Evolutionary conservation across 2,329 filamentous ascomycete species (phyloP), one percentile per base, ranked within the genome.

Genomic region (Sporothrix inflata): DNA sequence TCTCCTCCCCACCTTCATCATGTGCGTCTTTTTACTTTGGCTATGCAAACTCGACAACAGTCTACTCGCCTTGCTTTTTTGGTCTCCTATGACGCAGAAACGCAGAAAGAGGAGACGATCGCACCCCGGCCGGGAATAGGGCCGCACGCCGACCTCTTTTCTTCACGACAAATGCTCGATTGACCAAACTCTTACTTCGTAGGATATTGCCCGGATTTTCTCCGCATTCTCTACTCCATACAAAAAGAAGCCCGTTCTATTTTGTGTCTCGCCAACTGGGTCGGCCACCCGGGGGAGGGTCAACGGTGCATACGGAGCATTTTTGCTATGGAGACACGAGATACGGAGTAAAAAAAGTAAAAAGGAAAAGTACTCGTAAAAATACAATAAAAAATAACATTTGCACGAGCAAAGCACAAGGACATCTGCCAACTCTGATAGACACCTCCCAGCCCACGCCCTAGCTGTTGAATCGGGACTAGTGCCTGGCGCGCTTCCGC

Each of bases 211-310:
- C 45, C 8, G 21, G 45, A 11, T 30, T 14, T 47, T 66, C 61
- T 66, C 61, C 61, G 61, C 61, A 49, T 63, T 63, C 24, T 45
- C 61, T 49, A 7, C 27, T 21, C 51, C 51, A 27, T 55, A 11
- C 19, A 8, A 42, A 61, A 63, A 61, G 34, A 61, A 42, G 60
- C 34, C 60, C 9, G 60, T 24, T 45, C 45, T 27, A 21, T 16
- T 8, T 63, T 8, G n/a, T 63, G 30, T 6, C 19, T 40, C 57
- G 34, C 40, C 57, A 47, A 66, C 61, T 66, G 24, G 60, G 40
- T 45, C 60, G 38, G 40, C 61, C 24, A 40, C 21, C 61, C 61
- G 61, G 61, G 61, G 38, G 40, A 66, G 40, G 40, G 21, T 66
- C 40, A 7, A 45, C 24, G 21, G 40, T 47, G 21, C 61, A 47